phyloP scores from a whole-genome alignment of 2,329 filamentous ascomycete species.

The Aspergillus oerlinghausenensis region DNA sequence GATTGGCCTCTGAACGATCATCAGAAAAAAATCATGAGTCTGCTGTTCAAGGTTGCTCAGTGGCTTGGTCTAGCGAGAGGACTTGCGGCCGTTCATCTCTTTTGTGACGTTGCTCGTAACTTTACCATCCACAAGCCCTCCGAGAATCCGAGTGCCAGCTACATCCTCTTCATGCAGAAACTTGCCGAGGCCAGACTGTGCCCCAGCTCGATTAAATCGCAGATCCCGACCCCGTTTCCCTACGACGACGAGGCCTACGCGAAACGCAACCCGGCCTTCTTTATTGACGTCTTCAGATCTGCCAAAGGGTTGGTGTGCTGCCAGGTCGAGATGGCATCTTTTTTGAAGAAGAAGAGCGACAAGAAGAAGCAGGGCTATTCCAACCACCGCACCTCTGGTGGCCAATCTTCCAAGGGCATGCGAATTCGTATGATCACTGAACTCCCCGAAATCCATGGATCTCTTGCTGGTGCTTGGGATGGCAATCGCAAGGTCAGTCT shows the following conservation, averaged over 20 bases:
- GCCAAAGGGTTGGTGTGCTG: slow-evolving; percentile 6
- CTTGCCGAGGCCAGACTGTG: slow-evolving; percentile 13
- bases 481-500: not conserved
- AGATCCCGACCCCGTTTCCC: slow-evolving; percentile 7
- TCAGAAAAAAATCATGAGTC: slow-evolving; percentile 5
- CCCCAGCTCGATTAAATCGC: slow-evolving; percentile 4
- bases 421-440: not conserved
- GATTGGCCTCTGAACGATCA: slow-evolving; percentile 9
- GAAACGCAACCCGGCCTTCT: slow-evolving; percentile 14
- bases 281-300: slow-evolving; percentile 14
- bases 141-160: not conserved
- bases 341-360: slow-evolving; percentile 4
- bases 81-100: slow-evolving; percentile 24
- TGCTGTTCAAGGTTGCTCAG: slow-evolving; percentile 21
- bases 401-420: not conserved
- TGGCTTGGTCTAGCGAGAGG: slow-evolving; percentile 25
- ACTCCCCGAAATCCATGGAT: not conserved
- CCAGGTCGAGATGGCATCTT: slow-evolving; percentile 6
- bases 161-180: slow-evolving; percentile 11
- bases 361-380: not conserved
- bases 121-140: slow-evolving; percentile 16
- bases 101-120: slow-evolving; percentile 21
- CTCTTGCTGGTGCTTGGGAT: not conserved
- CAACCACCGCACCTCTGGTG: not conserved
- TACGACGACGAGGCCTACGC: slow-evolving; percentile 5